These are phyloP conservation scores for Helotiales sp. DNA, from an alignment of 2,329 filamentous ascomycete genomes.

Conservation along the genomic window DNA sequence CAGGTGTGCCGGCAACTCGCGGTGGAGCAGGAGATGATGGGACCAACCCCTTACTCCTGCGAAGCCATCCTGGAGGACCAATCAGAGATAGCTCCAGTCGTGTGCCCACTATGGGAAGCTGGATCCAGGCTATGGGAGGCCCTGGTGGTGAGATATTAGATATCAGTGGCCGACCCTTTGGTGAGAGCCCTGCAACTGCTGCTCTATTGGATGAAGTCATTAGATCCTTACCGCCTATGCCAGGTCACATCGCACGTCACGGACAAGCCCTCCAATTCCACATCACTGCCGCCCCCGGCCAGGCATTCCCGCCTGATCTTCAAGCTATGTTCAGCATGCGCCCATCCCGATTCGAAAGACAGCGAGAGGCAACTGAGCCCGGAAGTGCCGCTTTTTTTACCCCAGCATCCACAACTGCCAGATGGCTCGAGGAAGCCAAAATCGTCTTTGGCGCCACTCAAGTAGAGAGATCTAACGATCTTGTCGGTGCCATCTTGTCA, in stretches of 20 bases:
- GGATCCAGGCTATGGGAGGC: conserved; percentile 53
- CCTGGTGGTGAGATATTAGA: conserved; percentile 44
- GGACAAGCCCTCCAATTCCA: conserved; percentile 65
- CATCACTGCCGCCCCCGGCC: conserved; percentile 55
- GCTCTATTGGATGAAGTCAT: conserved; percentile 41
- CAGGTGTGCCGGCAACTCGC: conserved; percentile 53
- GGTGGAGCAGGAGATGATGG: conserved; percentile 73
- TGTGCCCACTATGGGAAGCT: conserved; percentile 53
- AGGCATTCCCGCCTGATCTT: conserved; percentile 58
- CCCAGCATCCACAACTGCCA: conserved; percentile 70
- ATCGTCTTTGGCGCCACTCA: conserved; percentile 78
- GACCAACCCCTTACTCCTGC: conserved; percentile 83
- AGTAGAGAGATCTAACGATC: conserved; percentile 70
- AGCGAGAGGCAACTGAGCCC: conserved; percentile 40
- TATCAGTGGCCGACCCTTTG: conserved; percentile 40
- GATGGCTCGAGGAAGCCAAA: conserved; percentile 89
- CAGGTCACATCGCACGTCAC: conserved; percentile 46
- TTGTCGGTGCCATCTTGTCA: conserved; percentile 72
- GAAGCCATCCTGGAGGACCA: conserved; percentile 49
- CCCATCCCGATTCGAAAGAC: conserved; percentile 33
- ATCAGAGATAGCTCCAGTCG: conserved; percentile 55
- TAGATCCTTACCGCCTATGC: conserved; percentile 41
- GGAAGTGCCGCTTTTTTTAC: conserved; percentile 57
- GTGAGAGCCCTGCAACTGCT: conserved; percentile 38
- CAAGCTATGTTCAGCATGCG: conserved; percentile 48